phyloP scores from a whole-genome alignment of 2,329 filamentous ascomycete genomes.

The Cytospora piceae region DNA sequence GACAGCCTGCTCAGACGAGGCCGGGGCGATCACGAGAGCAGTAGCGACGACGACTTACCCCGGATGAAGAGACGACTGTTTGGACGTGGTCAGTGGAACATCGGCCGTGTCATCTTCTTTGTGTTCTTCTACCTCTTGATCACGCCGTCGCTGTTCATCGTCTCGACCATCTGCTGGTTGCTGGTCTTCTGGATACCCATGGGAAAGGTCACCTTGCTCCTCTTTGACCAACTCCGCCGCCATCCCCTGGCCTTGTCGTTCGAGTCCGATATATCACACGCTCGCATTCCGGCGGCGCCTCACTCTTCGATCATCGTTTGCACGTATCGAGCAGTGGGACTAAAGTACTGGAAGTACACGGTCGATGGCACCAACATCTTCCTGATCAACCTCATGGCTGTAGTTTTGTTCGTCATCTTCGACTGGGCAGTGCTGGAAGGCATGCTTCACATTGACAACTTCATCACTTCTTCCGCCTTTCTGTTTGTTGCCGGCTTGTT shows the following conservation, averaged over 20 bases:
- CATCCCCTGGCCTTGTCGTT: slow-evolving; percentile 94
- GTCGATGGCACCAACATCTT: slow-evolving; percentile 99
- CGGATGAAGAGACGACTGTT: slow-evolving; percentile 82
- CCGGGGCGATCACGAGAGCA: slow-evolving; percentile 53
- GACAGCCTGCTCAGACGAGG: slow-evolving; percentile 80
- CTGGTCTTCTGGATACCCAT: slow-evolving; percentile 98
- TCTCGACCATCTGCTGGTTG: slow-evolving; percentile 91
- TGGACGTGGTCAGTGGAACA: slow-evolving; percentile 92
- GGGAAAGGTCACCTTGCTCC: slow-evolving; percentile 89
- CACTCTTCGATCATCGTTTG: slow-evolving; percentile 89
- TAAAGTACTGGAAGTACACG: slow-evolving; percentile 99
- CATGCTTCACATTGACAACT: slow-evolving; percentile 68
- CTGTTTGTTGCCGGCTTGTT: slow-evolving; percentile 82
- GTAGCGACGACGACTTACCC: slow-evolving; percentile 41
- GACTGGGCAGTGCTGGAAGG: slow-evolving; percentile 83
- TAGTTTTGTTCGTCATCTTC: slow-evolving; percentile 93
- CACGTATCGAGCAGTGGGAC: slow-evolving; percentile 92
- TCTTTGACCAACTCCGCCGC: slow-evolving; percentile 88
- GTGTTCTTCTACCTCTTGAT: slow-evolving; percentile 93
- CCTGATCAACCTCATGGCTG: slow-evolving; percentile 91
- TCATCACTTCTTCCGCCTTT: slow-evolving; percentile 81
- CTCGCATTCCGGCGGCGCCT: slow-evolving; percentile 70
- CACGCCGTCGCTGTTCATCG: slow-evolving; percentile 81
- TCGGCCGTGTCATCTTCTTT: slow-evolving; percentile 95
- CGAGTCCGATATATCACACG: slow-evolving; percentile 79